phyloP scores from a whole-genome alignment of 495 filamentous ascomycete genomes.

The Xylaria telfairii region DNA sequence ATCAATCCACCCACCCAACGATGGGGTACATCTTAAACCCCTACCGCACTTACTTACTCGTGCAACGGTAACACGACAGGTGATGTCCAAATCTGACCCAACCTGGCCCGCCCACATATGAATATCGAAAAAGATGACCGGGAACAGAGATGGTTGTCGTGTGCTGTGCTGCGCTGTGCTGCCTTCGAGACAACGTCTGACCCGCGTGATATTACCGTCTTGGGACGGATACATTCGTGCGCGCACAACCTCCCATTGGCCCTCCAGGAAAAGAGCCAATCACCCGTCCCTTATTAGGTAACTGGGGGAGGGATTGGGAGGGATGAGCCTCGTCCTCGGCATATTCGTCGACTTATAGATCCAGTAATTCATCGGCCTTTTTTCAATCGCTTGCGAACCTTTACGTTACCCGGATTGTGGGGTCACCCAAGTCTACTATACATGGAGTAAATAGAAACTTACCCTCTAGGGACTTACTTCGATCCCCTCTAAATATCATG shows the following conservation, averaged over 20 bases:
- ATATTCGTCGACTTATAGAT: not conserved
- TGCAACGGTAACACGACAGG: constrained; percentile 21
- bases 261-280: not conserved
- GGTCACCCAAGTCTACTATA: not conserved
- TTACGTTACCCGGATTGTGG: not conserved
- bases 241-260: constrained; percentile 10
- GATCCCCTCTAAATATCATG: not conserved
- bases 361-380: not conserved
- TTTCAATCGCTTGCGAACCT: not conserved
- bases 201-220: constrained; percentile 13
- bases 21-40: not conserved
- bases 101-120: not conserved
- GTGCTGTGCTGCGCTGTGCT: not conserved
- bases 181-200: constrained; percentile 13
- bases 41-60: constrained; percentile 3
- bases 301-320: not conserved
- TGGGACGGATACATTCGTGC: not conserved
- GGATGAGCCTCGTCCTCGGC: constrained; percentile 3
- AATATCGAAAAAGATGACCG: not conserved
- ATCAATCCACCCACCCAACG: not conserved
- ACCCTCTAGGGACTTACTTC: not conserved
- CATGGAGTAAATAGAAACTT: not conserved
- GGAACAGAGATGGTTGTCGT: not conserved
- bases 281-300: not conserved
- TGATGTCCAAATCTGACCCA: not conserved